Conservation (phyloP, 805 yeast species). For the Cyberlindnera euphorbiiphila region DNA sequence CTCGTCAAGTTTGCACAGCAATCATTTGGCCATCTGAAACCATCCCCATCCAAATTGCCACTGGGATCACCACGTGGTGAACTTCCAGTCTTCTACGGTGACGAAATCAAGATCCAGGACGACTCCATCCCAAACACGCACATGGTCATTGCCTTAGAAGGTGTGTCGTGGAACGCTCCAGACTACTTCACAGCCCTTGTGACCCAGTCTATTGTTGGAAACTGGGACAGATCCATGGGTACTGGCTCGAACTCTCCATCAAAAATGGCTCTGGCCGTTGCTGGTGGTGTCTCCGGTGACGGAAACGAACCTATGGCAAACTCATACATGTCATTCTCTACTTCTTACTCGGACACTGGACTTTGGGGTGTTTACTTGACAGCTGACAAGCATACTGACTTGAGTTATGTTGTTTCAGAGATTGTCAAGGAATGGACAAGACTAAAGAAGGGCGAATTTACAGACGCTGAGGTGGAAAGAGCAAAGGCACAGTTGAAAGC, state of each 20-base stretch:
- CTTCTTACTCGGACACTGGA: slow-evolving; percentile 96
- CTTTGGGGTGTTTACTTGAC: slow-evolving; percentile 95
- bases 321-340: slow-evolving; percentile 93
- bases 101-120: slow-evolving; percentile 82
- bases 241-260: slow-evolving; percentile 82
- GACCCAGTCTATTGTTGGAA: slow-evolving; percentile 94
- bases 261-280: slow-evolving; percentile 65
- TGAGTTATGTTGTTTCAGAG: slow-evolving; percentile 67
- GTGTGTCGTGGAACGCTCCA: slow-evolving; percentile 95
- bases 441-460: slow-evolving; percentile 68
- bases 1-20: slow-evolving; percentile 72
- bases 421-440: slow-evolving; percentile 87
- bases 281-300: slow-evolving; percentile 52
- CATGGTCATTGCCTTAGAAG: slow-evolving; percentile 93
- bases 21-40: slow-evolving; percentile 65
- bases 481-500: slow-evolving; percentile 96
- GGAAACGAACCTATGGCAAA: slow-evolving; percentile 72
- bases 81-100: slow-evolving; percentile 77
- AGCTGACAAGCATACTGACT: slow-evolving; percentile 61
- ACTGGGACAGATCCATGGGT: slow-evolving; percentile 94
- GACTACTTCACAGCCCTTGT: slow-evolving; percentile 94
- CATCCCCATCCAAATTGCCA: slow-evolving; percentile 55
- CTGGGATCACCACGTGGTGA: slow-evolving; percentile 64
- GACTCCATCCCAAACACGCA: slow-evolving; percentile 83
- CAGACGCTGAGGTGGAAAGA: slow-evolving; percentile 84